Evolutionary conservation across 1,284 basidiomycete species (phyloP).

Genomic region (Anthracocystis walkeri): DNA sequence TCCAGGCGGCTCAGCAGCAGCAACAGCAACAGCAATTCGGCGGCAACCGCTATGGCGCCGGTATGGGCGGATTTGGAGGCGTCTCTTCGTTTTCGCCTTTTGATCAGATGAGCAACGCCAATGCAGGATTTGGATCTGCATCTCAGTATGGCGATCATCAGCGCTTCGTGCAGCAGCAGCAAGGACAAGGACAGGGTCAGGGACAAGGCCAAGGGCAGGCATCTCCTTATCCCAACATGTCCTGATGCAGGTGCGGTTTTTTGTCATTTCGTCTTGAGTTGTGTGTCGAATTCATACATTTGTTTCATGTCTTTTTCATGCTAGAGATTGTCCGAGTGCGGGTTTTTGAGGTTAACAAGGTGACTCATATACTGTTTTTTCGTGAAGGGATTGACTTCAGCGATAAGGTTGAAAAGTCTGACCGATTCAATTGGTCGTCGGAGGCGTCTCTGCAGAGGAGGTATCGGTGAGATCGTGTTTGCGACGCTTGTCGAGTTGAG

Average conservation of each 20-base stretch:
- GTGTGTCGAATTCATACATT: constrained; percentile 5
- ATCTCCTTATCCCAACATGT: constrained; percentile 34
- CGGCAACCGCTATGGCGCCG: constrained; percentile 31
- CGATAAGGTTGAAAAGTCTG: too few relatives aligned
- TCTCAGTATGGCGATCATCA: constrained; percentile 38
- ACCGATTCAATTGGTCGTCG: too few relatives aligned
- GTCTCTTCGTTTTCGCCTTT: constrained; percentile 44
- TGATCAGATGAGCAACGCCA: constrained; percentile 39
- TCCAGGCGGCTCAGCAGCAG: constrained; percentile 52
- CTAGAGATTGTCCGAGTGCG: too few relatives aligned
- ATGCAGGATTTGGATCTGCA: constrained; percentile 28
- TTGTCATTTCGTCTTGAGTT: constrained; percentile 4
- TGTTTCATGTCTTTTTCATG: neutral
- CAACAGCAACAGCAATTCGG: constrained; percentile 51
- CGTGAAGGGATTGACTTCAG: too few relatives aligned
- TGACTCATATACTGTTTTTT: too few relatives aligned
- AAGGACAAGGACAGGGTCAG: constrained; percentile 22
- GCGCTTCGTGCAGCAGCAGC: constrained; percentile 42
- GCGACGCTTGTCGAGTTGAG: too few relatives aligned
- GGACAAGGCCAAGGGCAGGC: constrained; percentile 33
- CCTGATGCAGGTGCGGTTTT: constrained; percentile 3
- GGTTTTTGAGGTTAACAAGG: too few relatives aligned
- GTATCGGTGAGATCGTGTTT: too few relatives aligned
- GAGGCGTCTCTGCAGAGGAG: too few relatives aligned
- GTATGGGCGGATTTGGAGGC: constrained; percentile 33